phyloP scores from a whole-genome alignment of 1,139 yeast genomes.

The Yamadazyma mexicana region DNA sequence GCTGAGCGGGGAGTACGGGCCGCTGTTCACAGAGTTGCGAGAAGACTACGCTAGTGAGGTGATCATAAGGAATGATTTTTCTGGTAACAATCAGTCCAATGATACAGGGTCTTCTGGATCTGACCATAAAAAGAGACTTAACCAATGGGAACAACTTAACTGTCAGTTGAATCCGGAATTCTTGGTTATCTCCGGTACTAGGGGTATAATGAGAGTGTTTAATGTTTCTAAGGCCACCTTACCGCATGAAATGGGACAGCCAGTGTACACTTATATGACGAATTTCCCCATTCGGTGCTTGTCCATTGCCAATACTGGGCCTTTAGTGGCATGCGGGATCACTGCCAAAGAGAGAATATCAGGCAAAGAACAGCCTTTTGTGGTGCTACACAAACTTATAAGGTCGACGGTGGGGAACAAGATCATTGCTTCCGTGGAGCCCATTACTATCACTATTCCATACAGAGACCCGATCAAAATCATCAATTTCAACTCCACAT shows the following conservation, averaged over 20 bases:
- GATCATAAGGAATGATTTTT: constrained; percentile 35
- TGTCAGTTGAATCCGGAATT: constrained; percentile 64
- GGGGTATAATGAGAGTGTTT: constrained; percentile 67
- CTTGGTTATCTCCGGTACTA: constrained; percentile 70
- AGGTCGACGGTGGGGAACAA: constrained; percentile 17
- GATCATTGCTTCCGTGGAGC: constrained; percentile 42
- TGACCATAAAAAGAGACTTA: constrained; percentile 30
- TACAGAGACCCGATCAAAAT: constrained; percentile 82
- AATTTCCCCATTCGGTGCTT: constrained; percentile 79
- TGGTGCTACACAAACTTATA: constrained; percentile 59
- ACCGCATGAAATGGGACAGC: constrained; percentile 49
- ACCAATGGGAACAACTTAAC: constrained; percentile 63
- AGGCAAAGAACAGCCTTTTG: constrained; percentile 77
- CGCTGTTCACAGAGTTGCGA: constrained; percentile 35
- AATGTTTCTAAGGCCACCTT: constrained; percentile 44
- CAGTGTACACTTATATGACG: constrained; percentile 68
- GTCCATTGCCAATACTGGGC: constrained; percentile 65
- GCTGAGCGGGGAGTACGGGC: constrained; percentile 66
- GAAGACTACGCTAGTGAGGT: constrained; percentile 26
- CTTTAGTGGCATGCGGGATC: constrained; percentile 74
- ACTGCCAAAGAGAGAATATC: constrained; percentile 74
- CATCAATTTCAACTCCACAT: constrained; percentile 68
- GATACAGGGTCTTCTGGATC: constrained; percentile 15
- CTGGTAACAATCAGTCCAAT: constrained; percentile 19
- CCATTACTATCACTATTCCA: constrained; percentile 77